Conservation (phyloP, 495 filamentous ascomycete species). For the Penicillium pancosmium region DNA sequence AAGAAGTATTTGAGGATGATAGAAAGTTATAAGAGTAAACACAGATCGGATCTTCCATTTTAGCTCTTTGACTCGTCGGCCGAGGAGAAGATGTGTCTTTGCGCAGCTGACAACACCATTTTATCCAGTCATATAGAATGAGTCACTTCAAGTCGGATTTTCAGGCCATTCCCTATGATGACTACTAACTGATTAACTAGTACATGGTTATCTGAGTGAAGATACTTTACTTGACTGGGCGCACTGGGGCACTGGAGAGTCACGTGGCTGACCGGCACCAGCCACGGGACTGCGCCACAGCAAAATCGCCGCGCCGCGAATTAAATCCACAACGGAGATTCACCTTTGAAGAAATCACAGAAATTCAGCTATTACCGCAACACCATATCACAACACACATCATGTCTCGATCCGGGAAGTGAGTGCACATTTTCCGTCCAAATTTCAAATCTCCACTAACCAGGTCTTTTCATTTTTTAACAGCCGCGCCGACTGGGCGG, state of each 20-base stretch:
- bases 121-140: too few species aligned
- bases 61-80: too few species aligned
- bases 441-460: slow-evolving; percentile 16
- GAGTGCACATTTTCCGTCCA: slow-evolving; percentile 24
- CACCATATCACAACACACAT: slow-evolving; percentile 34
- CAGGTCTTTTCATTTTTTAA: slow-evolving; percentile 27
- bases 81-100: too few species aligned
- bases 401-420: slow-evolving; percentile 55
- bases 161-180: too few species aligned
- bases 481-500: slow-evolving; percentile 88
- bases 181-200: too few species aligned
- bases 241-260: background rate
- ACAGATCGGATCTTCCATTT: too few species aligned
- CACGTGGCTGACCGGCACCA: slow-evolving; percentile 41
- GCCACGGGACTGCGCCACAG: slow-evolving; percentile 45
- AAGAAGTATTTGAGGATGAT: too few species aligned
- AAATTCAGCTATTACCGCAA: slow-evolving; percentile 45
- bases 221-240: background rate
- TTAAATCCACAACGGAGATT: slow-evolving; percentile 56
- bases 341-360: slow-evolving; percentile 48
- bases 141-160: background rate
- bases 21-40: too few species aligned
- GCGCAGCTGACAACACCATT: too few species aligned
- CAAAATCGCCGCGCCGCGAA: slow-evolving; percentile 38
- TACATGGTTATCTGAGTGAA: too few species aligned